Conservation (phyloP, 1,139 yeast genomes). For the Suhomyces guaymorum region DNA sequence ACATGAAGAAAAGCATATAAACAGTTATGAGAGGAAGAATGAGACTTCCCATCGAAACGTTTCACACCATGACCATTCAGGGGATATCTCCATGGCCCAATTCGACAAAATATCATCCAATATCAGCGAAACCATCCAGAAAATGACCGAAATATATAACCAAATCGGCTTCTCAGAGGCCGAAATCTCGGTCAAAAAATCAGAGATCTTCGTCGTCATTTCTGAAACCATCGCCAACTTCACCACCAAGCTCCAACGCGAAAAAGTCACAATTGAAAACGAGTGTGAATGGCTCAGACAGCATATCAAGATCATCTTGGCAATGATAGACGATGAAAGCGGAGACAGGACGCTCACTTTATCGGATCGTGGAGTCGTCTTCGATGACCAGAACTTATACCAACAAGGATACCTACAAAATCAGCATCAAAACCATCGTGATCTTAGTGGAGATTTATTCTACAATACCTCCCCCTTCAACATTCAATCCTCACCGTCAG, state of each 20-base stretch:
- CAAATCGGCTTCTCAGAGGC: slow-evolving; percentile 41
- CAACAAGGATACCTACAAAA: slow-evolving; percentile 38
- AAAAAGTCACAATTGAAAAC: slow-evolving; percentile 39
- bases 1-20: too few species aligned
- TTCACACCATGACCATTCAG: too few species aligned
- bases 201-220: slow-evolving; percentile 42
- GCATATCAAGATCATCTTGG: slow-evolving; percentile 42
- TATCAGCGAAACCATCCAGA: slow-evolving; percentile 36
- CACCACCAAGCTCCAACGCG: slow-evolving; percentile 35
- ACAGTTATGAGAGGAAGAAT: too few species aligned
- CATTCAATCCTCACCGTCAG: slow-evolving; percentile 12
- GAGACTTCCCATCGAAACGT: too few species aligned
- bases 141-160: slow-evolving; percentile 34
- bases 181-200: slow-evolving; percentile 38
- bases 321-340: slow-evolving; percentile 40
- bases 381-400: slow-evolving; percentile 23
- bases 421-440: slow-evolving; percentile 14
- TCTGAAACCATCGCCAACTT: slow-evolving; percentile 42
- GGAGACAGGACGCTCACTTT: slow-evolving; percentile 31
- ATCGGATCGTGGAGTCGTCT: slow-evolving; percentile 36
- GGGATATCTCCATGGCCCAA: slow-evolving; percentile 3
- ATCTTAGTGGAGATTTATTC: slow-evolving; percentile 20
- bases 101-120: slow-evolving; percentile 14
- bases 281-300: slow-evolving; percentile 53
- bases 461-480: slow-evolving; percentile 34